These are phyloP conservation scores for Heliamphora pulchella DNA, from an alignment of 179 eudicot species.

Conservation along the genomic window DNA sequence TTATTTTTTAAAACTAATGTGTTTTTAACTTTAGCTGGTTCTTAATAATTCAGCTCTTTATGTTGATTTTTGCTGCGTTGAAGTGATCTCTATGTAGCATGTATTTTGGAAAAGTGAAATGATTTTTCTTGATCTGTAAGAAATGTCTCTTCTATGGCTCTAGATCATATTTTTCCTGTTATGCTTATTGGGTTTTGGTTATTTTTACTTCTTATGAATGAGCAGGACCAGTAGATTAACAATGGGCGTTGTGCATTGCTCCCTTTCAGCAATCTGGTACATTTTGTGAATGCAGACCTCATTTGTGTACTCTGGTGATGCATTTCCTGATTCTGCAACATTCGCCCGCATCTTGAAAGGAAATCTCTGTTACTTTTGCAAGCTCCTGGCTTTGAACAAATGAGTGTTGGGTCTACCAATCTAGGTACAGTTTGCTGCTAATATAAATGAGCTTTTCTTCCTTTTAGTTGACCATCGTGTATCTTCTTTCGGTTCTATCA, in stretches of 20 bases:
- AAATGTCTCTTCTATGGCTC: too few species aligned
- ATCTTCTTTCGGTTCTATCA: background rate
- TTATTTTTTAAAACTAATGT: too few species aligned
- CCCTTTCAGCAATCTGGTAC: background rate
- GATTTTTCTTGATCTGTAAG: too few species aligned
- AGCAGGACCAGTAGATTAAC: background rate
- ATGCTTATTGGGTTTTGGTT: background rate
- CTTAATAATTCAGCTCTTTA: too few species aligned
- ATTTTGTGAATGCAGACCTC: constrained; percentile 4
- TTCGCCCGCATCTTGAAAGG: background rate
- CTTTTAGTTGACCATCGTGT: background rate
- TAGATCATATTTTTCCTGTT: background rate
- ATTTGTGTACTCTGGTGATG: background rate
- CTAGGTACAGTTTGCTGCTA: background rate
- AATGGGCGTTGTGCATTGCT: background rate
- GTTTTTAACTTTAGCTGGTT: too few species aligned
- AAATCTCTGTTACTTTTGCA: background rate
- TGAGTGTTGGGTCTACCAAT: background rate
- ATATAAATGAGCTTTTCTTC: background rate
- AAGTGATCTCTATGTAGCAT: too few species aligned
- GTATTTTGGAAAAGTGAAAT: too few species aligned
- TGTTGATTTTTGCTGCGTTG: too few species aligned
- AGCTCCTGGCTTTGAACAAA: background rate
- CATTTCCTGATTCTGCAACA: background rate
- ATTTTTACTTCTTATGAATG: background rate